phyloP scores from a whole-genome alignment of 805 yeast species.

The Candida peoriensis region DNA sequence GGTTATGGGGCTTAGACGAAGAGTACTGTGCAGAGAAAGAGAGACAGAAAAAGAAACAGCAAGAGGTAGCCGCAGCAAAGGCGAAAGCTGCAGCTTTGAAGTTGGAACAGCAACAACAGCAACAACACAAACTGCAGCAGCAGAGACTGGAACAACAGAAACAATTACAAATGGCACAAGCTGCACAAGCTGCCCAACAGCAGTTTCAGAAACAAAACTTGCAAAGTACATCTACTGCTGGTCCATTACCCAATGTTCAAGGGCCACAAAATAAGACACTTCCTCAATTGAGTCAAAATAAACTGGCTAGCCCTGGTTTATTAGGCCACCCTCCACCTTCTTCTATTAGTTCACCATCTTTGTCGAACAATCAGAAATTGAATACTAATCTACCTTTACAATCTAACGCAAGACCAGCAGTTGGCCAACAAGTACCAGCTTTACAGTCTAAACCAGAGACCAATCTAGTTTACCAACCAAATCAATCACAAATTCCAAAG shows the following conservation, averaged over 20 bases:
- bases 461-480: too few species aligned
- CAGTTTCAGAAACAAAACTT: constrained; percentile 10
- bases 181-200: constrained; percentile 11
- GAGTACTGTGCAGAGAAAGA: constrained; percentile 80
- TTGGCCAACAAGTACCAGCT: constrained; percentile 2
- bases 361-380: too few species aligned
- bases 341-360: too few species aligned
- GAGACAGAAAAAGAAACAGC: constrained; percentile 59
- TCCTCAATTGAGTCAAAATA: too few species aligned
- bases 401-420: too few species aligned
- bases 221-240: not conserved
- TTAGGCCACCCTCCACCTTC: too few species aligned
- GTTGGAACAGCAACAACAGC: constrained; percentile 46
- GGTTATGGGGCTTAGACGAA: constrained; percentile 93
- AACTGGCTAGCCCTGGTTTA: too few species aligned
- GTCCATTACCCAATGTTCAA: not conserved
- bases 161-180: constrained; percentile 23
- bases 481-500: constrained; percentile 9
- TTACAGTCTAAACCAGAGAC: not conserved
- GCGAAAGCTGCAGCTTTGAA: constrained; percentile 51
- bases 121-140: constrained; percentile 25
- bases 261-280: not conserved
- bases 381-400: constrained; percentile 3
- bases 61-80: constrained; percentile 57
- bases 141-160: constrained; percentile 23